Conservation (phyloP, 345 rosid species). For the Eucalyptus guilfoylei region DNA sequence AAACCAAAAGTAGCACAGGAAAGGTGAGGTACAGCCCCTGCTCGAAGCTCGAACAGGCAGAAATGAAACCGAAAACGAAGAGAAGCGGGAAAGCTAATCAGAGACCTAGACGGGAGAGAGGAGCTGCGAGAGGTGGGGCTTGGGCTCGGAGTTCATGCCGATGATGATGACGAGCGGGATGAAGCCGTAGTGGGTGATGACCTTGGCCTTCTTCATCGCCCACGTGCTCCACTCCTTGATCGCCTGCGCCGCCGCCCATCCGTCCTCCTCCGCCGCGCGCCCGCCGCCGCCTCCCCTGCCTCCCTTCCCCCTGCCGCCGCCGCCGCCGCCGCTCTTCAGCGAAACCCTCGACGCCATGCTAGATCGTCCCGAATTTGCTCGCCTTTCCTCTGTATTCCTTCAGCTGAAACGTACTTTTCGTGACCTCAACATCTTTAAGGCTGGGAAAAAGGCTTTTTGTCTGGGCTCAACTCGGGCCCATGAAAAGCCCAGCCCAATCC, state of each 20-base stretch:
- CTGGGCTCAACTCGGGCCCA: neutral
- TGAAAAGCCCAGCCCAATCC: neutral
- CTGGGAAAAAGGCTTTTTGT: neutral
- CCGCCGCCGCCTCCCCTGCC: constrained; percentile 36
- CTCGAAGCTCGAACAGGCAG: neutral
- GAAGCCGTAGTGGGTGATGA: constrained; percentile 82
- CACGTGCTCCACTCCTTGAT: constrained; percentile 92
- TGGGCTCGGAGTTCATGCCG: constrained; percentile 95
- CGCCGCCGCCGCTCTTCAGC: constrained; percentile 11
- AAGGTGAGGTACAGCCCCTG: neutral
- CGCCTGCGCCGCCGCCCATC: constrained; percentile 21
- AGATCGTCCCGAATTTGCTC: neutral
- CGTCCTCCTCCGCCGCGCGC: constrained; percentile 32
- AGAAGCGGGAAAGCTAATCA: neutral
- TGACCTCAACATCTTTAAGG: neutral
- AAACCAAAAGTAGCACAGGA: neutral
- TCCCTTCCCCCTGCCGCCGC: constrained; percentile 29
- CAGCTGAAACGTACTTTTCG: neutral
- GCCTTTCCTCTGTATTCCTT: neutral
- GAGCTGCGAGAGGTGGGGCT: constrained; percentile 84
- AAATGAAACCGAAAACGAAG: neutral
- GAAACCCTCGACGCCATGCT: constrained; percentile 6
- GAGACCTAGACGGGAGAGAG: constrained; percentile 61
- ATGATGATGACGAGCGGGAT: constrained; percentile 76
- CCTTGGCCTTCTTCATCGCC: constrained; percentile 83